These are phyloP conservation scores for Colletotrichum magnum DNA, from an alignment of 2,329 filamentous ascomycete species.

Conservation along the genomic window DNA sequence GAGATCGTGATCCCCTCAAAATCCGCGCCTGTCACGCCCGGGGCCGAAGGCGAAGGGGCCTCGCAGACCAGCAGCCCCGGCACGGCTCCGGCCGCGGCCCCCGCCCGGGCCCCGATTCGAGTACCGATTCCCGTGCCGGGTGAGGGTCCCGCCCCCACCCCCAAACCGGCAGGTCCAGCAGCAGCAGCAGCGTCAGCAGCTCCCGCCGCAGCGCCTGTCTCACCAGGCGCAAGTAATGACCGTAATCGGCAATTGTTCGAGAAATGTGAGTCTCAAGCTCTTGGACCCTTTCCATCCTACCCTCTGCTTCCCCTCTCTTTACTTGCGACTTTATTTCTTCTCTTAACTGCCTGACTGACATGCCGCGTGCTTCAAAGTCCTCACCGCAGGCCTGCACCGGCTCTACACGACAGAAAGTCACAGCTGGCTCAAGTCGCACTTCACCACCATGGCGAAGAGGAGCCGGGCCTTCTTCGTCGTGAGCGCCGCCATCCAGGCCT, in stretches of 20 bases:
- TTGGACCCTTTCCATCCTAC: neutral
- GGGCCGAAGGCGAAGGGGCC: neutral
- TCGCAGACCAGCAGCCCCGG: neutral
- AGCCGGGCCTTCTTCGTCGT: conserved; percentile 35
- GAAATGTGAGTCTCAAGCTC: conserved; percentile 17
- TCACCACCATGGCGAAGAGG: conserved; percentile 24
- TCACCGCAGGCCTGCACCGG: conserved; percentile 28
- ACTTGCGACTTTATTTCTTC: neutral
- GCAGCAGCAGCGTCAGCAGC: neutral
- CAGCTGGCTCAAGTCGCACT: conserved; percentile 34
- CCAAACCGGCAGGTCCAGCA: neutral
- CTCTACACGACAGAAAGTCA: conserved; percentile 36
- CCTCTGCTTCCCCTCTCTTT: neutral
- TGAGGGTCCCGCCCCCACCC: neutral
- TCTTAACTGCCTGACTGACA: conserved; percentile 4
- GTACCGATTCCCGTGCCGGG: too few relatives aligned
- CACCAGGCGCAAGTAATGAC: conserved; percentile 14
- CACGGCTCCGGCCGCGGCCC: neutral
- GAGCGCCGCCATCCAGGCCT: conserved; percentile 36
- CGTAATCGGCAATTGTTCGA: conserved; percentile 27
- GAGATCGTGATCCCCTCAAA: too few relatives aligned
- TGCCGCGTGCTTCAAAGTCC: conserved; percentile 15
- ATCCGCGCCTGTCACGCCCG: conserved; percentile 3
- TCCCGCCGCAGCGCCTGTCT: conserved; percentile 6
- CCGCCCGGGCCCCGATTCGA: too few relatives aligned